A percentile compares a stretch with the other conserved stretches of the same genome.
Evolutionary conservation across 2,329 filamentous ascomycete genomes (phyloP).

Genomic region (Cadophora gregata): DNA sequence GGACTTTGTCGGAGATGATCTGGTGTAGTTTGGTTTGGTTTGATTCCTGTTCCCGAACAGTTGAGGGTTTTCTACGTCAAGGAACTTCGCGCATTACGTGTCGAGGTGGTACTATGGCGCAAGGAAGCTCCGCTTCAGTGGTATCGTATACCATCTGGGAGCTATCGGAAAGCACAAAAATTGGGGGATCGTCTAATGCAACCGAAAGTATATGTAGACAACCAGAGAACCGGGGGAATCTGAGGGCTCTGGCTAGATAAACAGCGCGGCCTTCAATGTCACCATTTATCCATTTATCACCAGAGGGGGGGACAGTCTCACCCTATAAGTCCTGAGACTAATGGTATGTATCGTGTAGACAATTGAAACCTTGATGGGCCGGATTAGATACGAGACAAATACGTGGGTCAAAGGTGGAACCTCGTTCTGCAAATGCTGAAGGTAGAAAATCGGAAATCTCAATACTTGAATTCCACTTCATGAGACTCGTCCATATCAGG

Average conservation of each 20-base stretch:
- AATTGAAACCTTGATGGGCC: neutral
- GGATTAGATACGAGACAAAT: neutral
- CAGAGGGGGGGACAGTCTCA: neutral
- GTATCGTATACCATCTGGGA: neutral
- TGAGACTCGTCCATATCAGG: no score
- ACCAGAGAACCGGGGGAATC: neutral
- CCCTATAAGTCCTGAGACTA: neutral
- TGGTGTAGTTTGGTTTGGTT: neutral
- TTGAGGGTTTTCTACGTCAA: neutral
- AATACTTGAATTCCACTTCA: neutral
- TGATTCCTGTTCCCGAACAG: neutral
- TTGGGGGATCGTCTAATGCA: neutral
- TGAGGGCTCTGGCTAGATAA: constrained; percentile 4
- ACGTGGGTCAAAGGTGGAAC: neutral
- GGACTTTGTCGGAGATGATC: neutral
- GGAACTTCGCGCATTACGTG: no score
- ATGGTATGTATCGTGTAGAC: neutral
- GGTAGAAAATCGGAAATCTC: neutral
- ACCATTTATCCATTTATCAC: neutral
- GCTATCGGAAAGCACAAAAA: neutral
- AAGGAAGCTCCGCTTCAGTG: neutral
- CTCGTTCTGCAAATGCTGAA: neutral
- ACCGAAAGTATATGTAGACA: constrained; percentile 5
- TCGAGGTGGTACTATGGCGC: neutral
- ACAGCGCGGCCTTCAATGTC: neutral